Base-by-base conservation (phyloP, 2,329 filamentous ascomycete genomes). In the Pyrenochaeta sp. region DNA sequence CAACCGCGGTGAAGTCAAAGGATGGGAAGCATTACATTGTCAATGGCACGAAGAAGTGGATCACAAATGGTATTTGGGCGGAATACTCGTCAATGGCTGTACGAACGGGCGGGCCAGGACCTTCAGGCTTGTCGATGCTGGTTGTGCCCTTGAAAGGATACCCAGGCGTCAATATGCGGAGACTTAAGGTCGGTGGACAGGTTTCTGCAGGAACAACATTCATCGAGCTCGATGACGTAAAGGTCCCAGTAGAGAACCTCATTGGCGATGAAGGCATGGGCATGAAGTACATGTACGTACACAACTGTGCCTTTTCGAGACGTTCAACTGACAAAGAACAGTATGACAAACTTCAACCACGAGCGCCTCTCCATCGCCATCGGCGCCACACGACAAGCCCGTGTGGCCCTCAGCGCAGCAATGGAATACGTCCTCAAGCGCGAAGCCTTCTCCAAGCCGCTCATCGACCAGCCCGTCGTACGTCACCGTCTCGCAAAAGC, bases 311-410 rank as follows among this genome's bases (percentile, higher is more conserved):
- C n/a, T 9, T 14, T 35, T 23, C 15, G 5, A 33, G 18, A 45
- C 5, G n/a, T 4, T 30, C 4, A 21, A 27, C 46, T 57, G 31
- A 57, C 42, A 31, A 29, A 15, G 37, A 12, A 20, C 33, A 64
- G 61, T 49, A 90, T 90, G 87, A 88, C 85, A 48, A 90, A 92
- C 76, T 92, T 92, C 82, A 92, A 92, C 77, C 89, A 92, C 72
- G 90, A 92, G 73, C 84, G 89, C 0, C 78, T 92, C 10, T 82
- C 81, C 14, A 90, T 92, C 58, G 81, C 86, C 0, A 84, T 91
- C 12, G 83, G 84, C 0, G 82, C 84, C 1, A 89, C 87, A 1
- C 80, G 89, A 2, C 81, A 87, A 64, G 81, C 87, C 0, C 80
- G 84, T 7, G 85, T 89, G 2, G 87, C 85, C 1, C 77, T 90